A percentile compares a stretch with the other conserved stretches of the same genome.
Evolutionary conservation across 208 protist species (phyloP).

Genomic region (Acanthamoeba castellanii): DNA sequence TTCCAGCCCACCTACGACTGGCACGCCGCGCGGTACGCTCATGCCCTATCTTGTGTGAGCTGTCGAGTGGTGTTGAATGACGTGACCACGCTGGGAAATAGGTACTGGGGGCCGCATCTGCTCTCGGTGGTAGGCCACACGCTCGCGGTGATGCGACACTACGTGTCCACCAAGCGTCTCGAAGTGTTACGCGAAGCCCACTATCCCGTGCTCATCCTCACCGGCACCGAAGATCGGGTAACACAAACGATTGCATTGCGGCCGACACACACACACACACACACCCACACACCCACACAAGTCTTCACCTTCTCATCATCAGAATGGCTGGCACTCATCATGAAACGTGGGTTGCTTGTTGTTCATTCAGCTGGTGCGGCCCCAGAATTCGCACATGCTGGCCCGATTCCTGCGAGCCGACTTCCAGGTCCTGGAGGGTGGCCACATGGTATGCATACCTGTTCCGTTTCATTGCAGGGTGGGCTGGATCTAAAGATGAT

Average conservation of each 20-base stretch:
- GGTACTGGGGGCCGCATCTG: neutral
- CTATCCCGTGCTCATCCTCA: conserved; percentile 14
- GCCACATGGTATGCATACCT: neutral
- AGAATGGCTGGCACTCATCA: neutral
- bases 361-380: neutral
- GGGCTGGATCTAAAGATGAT: neutral
- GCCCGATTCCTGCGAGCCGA: conserved; percentile 8
- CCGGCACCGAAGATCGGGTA: conserved; percentile 21
- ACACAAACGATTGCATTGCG: no score
- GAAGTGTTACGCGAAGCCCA: neutral
- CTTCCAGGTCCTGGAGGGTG: neutral
- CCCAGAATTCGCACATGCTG: conserved; percentile 4
- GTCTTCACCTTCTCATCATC: neutral
- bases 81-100: neutral
- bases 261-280: neutral
- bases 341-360: neutral
- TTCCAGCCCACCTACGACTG: neutral
- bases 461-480: neutral
- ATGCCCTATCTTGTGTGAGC: no score
- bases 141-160: neutral
- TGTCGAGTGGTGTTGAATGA: neutral
- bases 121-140: neutral
- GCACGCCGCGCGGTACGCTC: neutral
- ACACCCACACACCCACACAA: no score
- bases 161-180: neutral